These are phyloP conservation scores for Clonostachys sp. DNA, from an alignment of 2,329 filamentous ascomycete species.

Conservation along the genomic window DNA sequence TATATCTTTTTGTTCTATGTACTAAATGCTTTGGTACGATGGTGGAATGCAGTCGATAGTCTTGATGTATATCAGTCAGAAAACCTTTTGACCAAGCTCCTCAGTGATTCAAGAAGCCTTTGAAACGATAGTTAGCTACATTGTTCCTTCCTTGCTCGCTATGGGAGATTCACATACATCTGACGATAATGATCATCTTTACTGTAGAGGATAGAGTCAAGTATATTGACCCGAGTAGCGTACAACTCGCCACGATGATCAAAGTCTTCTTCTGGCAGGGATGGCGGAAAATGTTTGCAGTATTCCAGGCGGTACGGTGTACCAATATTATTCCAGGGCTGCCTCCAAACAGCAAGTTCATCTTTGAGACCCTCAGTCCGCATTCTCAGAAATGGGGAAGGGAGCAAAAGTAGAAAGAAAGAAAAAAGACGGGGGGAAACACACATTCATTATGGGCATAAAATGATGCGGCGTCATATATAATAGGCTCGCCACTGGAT, in stretches of 20 bases:
- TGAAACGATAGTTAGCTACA: too few species aligned
- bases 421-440: background rate
- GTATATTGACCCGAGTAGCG: slow-evolving; percentile 10
- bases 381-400: too few species aligned
- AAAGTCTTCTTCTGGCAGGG: slow-evolving; percentile 12
- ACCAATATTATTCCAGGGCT: slow-evolving; percentile 5
- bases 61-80: too few species aligned
- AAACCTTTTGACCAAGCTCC: too few species aligned
- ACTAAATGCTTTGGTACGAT: too few species aligned
- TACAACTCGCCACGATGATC: slow-evolving; percentile 16
- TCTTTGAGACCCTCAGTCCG: background rate
- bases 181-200: slow-evolving; percentile 4
- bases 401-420: background rate
- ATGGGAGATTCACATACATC: background rate
- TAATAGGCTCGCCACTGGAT: slow-evolving; percentile 15
- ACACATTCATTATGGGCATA: slow-evolving; percentile 21
- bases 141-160: too few species aligned
- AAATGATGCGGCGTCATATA: slow-evolving; percentile 20
- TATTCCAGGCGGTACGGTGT: slow-evolving; percentile 11
- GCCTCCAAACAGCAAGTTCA: slow-evolving; percentile 3
- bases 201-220: slow-evolving; percentile 10
- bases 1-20: too few species aligned
- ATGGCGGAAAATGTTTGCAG: slow-evolving; percentile 8
- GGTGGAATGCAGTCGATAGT: too few species aligned
- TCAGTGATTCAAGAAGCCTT: too few species aligned